Base-by-base conservation (phyloP, 2,329 filamentous ascomycete genomes). In the Coniochaeta hoffmannii region DNA sequence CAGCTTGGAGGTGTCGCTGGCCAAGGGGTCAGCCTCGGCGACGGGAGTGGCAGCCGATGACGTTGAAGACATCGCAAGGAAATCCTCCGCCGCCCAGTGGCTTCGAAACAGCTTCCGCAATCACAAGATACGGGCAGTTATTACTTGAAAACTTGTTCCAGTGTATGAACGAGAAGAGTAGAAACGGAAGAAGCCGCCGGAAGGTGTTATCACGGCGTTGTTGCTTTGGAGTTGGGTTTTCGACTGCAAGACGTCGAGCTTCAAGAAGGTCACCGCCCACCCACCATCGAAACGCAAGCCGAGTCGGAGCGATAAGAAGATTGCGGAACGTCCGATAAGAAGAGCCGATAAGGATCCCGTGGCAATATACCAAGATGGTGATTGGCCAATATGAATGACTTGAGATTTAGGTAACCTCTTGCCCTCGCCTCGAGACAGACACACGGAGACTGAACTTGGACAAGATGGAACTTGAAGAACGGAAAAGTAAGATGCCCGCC, bases 1-100 rank as follows among this genome's bases (percentile, higher is more conserved):
- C 66, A 97, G 77, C 78, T 96, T 96, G 62, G 89, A 93, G 62
- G 83, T 85, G 57, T 97, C 92, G 74, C 89, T 91, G 61, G 79
- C 49, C 49, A 51, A 77, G 24, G 68, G 60, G 49, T 51, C 32
- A 62, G 79, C 77, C 56, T 79, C 77, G 15, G 71, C 62, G 31
- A 68, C 59, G 49, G 28, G 49, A 34, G 31, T 9, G 49, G 2
- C 49, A 26, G 49, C 32, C 49, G 49, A 51, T 51, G 49, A 51
- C 49, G 49, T 51, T 51, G 71, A 69, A 67, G 72, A 68, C 72
- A 72, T 71, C 60, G 57, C 36, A 26, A 7, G 8, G 41, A 41
- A 46, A 46, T 28, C 41, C 41, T 46, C 11, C 8, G 26, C 41
- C 24, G 19, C 41, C 22, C 6, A 2, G n/a, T 44, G 19, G 24